A percentile compares a stretch with the other conserved stretches of the same genome.
Conservation (phyloP, 495 filamentous ascomycete genomes). For the Geoglossum glabrum region DNA sequence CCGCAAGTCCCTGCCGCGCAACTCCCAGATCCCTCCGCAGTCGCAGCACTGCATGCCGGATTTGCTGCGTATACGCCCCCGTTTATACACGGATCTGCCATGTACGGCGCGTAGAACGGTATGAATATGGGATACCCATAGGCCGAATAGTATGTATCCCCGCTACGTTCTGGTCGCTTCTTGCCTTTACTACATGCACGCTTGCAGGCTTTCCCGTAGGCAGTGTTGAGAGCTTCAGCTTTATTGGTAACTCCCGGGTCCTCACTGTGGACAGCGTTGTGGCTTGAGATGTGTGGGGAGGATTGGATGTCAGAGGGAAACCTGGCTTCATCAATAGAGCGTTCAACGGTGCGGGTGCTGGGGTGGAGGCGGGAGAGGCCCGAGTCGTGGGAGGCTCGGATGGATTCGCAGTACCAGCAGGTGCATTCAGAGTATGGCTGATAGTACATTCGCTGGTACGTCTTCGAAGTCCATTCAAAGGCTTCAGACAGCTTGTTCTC, state of each 20-base stretch:
- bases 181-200: slow-evolving; percentile 41
- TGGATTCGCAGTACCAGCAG: slow-evolving; percentile 81
- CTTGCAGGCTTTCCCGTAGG: slow-evolving; percentile 39
- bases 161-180: slow-evolving; percentile 25
- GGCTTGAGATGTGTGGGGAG: slow-evolving; percentile 47
- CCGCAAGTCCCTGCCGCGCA: slow-evolving; percentile 29
- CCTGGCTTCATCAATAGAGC: slow-evolving; percentile 14
- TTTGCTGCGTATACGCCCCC: slow-evolving; percentile 7
- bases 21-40: slow-evolving; percentile 16
- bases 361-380: slow-evolving; percentile 16
- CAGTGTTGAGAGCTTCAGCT: slow-evolving; percentile 23
- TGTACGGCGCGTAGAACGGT: slow-evolving; percentile 32
- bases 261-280: slow-evolving; percentile 33
- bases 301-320: slow-evolving; percentile 22
- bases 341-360: slow-evolving; percentile 2
- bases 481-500: slow-evolving; percentile 36
- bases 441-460: slow-evolving; percentile 39
- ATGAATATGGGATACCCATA: slow-evolving; percentile 31
- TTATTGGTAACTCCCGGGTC: slow-evolving; percentile 9
- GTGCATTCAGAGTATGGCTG: slow-evolving; percentile 65
- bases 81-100: slow-evolving; percentile 21
- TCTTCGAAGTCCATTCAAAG: slow-evolving; percentile 58
- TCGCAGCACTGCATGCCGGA: slow-evolving; percentile 9
- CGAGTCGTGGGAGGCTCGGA: slow-evolving; percentile 40
- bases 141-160: slow-evolving; percentile 26